These are phyloP conservation scores for Prunus fruticosa DNA, from an alignment of 306 rosid species.

Conservation along the genomic window DNA sequence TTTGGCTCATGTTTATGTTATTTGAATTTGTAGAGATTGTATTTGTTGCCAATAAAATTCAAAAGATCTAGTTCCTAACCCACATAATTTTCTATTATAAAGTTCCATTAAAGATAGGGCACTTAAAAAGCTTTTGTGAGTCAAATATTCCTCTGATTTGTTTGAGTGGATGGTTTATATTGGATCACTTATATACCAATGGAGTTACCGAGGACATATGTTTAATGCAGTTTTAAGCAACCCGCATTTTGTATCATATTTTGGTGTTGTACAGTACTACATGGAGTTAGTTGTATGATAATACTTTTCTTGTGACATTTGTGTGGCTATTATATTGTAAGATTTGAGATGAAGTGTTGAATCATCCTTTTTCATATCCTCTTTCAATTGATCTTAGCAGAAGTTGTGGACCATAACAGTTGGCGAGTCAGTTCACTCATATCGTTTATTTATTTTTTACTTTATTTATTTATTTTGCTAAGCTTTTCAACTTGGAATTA, in stretches of 20 bases:
- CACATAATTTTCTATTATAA: background rate
- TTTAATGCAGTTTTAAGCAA: background rate
- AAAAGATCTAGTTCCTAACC: background rate
- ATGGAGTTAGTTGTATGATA: background rate
- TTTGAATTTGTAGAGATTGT: background rate
- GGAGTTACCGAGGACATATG: no score
- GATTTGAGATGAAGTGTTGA: no score
- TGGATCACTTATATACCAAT: background rate
- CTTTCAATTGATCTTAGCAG: background rate
- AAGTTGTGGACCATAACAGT: background rate
- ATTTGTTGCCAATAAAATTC: background rate
- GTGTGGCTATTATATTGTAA: background rate
- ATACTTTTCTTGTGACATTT: background rate
- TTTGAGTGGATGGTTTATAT: background rate
- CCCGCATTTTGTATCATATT: background rate
- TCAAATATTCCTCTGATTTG: background rate
- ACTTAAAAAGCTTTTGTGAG: background rate
- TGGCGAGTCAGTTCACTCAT: background rate
- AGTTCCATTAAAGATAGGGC: background rate
- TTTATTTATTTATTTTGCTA: no score
- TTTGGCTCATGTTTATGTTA: background rate
- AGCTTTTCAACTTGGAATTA: background rate
- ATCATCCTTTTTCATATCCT: background rate
- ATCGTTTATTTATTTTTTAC: background rate
- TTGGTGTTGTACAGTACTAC: background rate